Conservation (phyloP, 2,329 filamentous ascomycete species). For the Ophiostoma populinum region DNA sequence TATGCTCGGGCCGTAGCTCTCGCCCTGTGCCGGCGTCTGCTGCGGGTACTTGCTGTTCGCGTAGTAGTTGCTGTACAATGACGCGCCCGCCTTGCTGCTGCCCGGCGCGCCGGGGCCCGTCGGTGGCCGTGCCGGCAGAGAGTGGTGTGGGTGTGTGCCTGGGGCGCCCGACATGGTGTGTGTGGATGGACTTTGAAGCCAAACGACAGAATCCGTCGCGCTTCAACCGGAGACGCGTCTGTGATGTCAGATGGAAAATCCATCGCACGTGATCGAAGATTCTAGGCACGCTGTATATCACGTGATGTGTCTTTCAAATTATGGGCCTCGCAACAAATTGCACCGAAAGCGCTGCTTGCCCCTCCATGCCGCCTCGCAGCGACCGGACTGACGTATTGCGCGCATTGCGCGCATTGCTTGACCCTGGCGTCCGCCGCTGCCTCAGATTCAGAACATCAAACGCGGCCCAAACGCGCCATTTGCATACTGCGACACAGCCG, state of each 20-base stretch:
- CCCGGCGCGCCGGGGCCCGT: conserved; percentile 3
- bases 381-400: too few relatives aligned
- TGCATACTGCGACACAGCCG: too few relatives aligned
- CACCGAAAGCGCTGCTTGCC: too few relatives aligned
- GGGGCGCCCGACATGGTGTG: conserved; percentile 15
- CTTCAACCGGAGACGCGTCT: too few relatives aligned
- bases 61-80: conserved; percentile 8
- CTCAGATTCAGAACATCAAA: too few relatives aligned
- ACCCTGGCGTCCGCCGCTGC: too few relatives aligned
- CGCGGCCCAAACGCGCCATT: too few relatives aligned
- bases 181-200: neutral
- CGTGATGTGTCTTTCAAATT: neutral
- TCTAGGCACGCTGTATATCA: neutral
- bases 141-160: conserved; percentile 12
- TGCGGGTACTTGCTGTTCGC: conserved; percentile 8
- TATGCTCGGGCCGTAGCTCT: conserved; percentile 3
- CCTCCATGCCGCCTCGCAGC: too few relatives aligned
- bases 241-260: neutral
- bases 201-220: neutral
- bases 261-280: neutral
- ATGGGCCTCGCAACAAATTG: neutral
- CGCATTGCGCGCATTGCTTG: too few relatives aligned
- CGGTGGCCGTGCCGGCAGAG: conserved; percentile 12
- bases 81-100: too few relatives aligned
- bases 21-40: conserved; percentile 13